phyloP scores from a whole-genome alignment of 352 stramenopile genomes.

The Phytophthora constricta region DNA sequence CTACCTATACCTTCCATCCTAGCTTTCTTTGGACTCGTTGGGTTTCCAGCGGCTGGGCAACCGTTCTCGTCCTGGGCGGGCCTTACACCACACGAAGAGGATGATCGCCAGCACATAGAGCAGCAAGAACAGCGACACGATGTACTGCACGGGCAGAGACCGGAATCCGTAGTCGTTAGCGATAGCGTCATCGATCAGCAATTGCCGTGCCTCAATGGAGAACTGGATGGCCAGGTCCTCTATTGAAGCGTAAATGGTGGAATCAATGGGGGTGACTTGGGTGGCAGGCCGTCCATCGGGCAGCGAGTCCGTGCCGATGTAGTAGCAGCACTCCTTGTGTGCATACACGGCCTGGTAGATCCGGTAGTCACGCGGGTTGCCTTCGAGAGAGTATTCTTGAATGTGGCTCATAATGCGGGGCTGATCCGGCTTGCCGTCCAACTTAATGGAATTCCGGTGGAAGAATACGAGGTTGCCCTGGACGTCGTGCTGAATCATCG shows the following conservation, averaged over 20 bases:
- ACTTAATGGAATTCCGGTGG: conserved; percentile 88
- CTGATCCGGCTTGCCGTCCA: conserved; percentile 72
- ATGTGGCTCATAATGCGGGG: conserved; percentile 84
- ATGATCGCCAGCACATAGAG: conserved; percentile 76
- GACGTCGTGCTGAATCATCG: conserved; percentile 89
- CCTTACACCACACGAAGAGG: conserved; percentile 80
- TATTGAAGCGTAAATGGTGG: conserved; percentile 80
- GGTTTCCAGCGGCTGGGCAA: conserved; percentile 84
- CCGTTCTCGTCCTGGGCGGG: conserved; percentile 67
- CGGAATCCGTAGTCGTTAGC: conserved; percentile 42
- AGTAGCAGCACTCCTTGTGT: conserved; percentile 88
- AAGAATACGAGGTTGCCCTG: conserved; percentile 87
- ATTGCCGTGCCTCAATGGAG: conserved; percentile 68
- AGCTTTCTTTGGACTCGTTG: conserved; percentile 78
- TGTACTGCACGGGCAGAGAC: conserved; percentile 57
- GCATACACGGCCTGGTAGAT: conserved; percentile 86
- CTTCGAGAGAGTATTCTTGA: conserved; percentile 78
- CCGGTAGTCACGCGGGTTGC: conserved; percentile 74
- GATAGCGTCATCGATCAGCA: conserved; percentile 59
- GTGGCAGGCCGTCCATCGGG: conserved; percentile 71
- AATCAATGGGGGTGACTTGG: conserved; percentile 67
- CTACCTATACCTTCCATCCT: too few relatives aligned
- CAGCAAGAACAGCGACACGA: conserved; percentile 72
- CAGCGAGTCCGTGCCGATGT: conserved; percentile 78
- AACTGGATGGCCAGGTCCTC: conserved; percentile 85